Base-by-base conservation (phyloP, 1,139 yeast species). In the Blastobotrys arbuscula region DNA sequence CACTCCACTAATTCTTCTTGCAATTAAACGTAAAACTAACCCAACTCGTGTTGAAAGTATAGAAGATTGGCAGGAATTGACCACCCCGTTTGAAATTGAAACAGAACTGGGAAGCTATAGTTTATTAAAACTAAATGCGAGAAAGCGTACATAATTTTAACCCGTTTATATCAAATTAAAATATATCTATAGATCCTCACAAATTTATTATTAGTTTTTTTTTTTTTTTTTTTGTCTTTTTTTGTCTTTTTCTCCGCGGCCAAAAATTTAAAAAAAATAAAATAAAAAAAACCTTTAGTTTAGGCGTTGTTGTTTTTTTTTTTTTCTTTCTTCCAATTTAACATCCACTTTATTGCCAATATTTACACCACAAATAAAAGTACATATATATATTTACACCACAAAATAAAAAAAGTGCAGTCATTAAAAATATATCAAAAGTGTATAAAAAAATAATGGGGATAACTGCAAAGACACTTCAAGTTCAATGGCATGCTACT, bases 1-100 rank as follows among this genome's bases (percentile, higher is more conserved):
- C 15, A 33, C 39, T 13, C 55, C 52, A 9, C 16, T 51, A 39
- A 48, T 53, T 12, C 35, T 55, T 18, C 20, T 55, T 18, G 59
- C 53, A 9, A 44, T 47, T 33, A 37, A 47, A 15, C 50, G 52
- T 23, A 51, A 49, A 21, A 31, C 42, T 12, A 44, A 45, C 26
- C 54, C 54, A 3, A 45, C 47, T 19, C 48, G 38, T n/a, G 56
- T 48, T 1, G 48, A 48, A 10, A 42, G 42, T 10, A 52, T 53
- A 30, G 42, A 42, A 20, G 45, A 52, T n/a, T 55, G 59, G 59
- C 33, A 15, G 13, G 44, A 41, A 10, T 13, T 45, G 20, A 37
- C 26, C 3, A 39, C 35, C 12, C 49, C 43, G 24, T 12, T 45
- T 6, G 41, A 16, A 13, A 39, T 49, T 15, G 33, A 33, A 12